A percentile compares a stretch with the other conserved stretches of the same genome.
Conservation (phyloP, 495 filamentous ascomycete genomes). For the Penicillium antarcticum region DNA sequence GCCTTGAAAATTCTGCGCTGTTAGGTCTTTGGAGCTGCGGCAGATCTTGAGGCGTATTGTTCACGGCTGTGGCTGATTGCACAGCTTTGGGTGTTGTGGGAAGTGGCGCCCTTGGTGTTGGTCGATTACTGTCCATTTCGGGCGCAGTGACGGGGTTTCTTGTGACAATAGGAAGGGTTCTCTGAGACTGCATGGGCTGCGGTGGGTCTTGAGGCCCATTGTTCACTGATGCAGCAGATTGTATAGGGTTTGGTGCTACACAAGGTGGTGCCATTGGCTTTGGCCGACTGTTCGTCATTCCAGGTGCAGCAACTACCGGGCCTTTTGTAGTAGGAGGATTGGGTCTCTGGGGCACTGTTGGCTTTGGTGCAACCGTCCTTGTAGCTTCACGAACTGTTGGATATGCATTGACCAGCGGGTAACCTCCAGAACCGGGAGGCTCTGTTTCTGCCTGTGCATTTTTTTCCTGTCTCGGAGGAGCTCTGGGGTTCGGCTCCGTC, state of each 20-base stretch:
- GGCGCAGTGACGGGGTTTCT: neutral
- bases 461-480: neutral
- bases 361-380: neutral
- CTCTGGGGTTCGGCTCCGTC: constrained; percentile 3
- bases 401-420: neutral
- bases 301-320: neutral
- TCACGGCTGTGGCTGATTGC: neutral
- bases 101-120: neutral
- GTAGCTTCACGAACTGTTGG: neutral
- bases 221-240: neutral
- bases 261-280: neutral
- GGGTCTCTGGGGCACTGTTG: neutral
- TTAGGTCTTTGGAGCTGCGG: too few relatives aligned
- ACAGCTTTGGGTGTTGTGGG: neutral
- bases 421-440: neutral
- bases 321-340: neutral
- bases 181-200: neutral
- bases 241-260: neutral
- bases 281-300: neutral
- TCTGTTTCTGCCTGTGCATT: neutral
- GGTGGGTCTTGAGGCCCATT: neutral
- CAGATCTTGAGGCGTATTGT: too few relatives aligned
- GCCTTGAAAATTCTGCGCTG: too few relatives aligned
- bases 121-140: neutral
- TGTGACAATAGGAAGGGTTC: neutral